Evolutionary conservation across 179 eudicot genomes (phyloP).

Genomic region (Nepenthes alata): DNA sequence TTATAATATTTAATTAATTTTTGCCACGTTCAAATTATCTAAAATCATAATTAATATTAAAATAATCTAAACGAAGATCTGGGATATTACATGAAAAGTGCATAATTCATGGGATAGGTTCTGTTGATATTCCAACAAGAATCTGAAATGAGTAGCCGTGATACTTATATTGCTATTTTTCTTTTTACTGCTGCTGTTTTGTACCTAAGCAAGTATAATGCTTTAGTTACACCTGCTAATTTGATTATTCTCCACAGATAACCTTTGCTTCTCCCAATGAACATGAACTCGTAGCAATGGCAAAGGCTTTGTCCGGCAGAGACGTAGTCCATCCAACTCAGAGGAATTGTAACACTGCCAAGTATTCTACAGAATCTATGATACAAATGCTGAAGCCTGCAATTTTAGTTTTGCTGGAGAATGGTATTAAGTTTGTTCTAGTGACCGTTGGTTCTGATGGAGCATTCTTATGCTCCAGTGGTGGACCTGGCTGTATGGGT

Average conservation of each 20-base stretch:
- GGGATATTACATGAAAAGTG: too few species aligned
- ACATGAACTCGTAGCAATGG: conserved; percentile 90
- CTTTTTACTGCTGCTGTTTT: not conserved
- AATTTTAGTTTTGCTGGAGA: conserved; percentile 52
- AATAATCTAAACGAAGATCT: too few species aligned
- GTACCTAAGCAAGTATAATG: not conserved
- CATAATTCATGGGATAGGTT: too few species aligned
- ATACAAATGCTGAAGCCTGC: conserved; percentile 68
- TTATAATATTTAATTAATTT: too few species aligned
- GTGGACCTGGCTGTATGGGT: conserved; percentile 20
- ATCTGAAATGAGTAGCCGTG: not conserved
- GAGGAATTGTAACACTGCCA: conserved; percentile 14
- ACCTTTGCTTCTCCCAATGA: conserved; percentile 91
- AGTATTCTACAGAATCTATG: conserved; percentile 35
- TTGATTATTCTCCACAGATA: conserved; percentile 29
- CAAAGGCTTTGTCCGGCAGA: conserved; percentile 50
- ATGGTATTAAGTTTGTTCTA: conserved; percentile 56
- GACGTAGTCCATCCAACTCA: conserved; percentile 30
- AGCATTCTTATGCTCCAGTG: conserved; percentile 56
- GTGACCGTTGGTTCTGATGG: conserved; percentile 83
- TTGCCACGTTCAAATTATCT: too few species aligned
- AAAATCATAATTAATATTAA: too few species aligned
- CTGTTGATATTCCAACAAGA: too few species aligned
- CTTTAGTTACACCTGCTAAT: not conserved
- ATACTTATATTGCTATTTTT: not conserved